Evolutionary conservation across 139 green algal genomes (phyloP).

Genomic region (Chlorella sp.): DNA sequence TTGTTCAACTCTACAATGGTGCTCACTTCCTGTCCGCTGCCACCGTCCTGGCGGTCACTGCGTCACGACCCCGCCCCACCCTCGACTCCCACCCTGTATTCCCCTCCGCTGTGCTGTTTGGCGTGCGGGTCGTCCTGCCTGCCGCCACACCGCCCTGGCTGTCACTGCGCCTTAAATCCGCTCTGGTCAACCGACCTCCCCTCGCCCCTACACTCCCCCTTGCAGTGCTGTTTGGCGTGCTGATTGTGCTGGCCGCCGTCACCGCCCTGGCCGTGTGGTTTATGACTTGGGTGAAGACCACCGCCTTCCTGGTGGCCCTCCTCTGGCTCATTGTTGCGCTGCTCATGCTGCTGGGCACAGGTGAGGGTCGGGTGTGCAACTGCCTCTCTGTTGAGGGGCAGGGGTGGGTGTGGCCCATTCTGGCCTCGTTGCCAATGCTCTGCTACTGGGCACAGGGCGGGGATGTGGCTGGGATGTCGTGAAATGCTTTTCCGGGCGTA

Average conservation of each 20-base stretch:
- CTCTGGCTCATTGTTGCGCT: background rate
- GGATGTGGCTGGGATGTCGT: background rate
- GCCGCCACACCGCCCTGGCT: no score
- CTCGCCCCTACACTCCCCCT: background rate
- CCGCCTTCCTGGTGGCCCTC: background rate
- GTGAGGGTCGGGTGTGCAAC: no score
- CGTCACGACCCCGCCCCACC: background rate
- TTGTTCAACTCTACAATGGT: no score
- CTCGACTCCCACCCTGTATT: no score
- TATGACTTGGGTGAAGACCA: slow-evolving; percentile 8
- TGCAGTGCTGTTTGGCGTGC: slow-evolving; percentile 19
- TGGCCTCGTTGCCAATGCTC: background rate
- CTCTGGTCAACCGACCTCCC: no score
- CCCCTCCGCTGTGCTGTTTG: no score
- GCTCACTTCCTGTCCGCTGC: background rate
- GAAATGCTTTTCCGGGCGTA: background rate
- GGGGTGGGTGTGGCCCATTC: background rate
- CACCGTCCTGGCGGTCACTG: no score
- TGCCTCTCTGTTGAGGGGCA: background rate
- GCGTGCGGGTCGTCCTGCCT: no score
- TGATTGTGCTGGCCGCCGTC: background rate
- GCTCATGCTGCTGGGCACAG: slow-evolving; percentile 23
- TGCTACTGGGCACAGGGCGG: background rate
- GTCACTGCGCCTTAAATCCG: background rate
- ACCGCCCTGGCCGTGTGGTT: background rate